Evolutionary conservation across 148 eudicot genomes (phyloP).

Genomic region (Cornus controversa): DNA sequence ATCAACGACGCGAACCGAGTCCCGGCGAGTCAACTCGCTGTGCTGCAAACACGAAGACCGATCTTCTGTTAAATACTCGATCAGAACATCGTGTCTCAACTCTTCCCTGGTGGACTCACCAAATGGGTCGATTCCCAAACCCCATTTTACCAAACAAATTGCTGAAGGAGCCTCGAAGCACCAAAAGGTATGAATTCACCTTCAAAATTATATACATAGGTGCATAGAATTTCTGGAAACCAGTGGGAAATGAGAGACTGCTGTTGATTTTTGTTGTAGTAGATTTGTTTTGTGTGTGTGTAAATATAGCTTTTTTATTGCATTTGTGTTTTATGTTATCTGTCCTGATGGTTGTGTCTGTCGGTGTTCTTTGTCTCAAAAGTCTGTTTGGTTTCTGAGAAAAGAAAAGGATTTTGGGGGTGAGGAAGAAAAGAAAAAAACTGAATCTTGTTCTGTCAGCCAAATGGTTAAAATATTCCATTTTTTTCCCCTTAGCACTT

Average conservation of each 20-base stretch:
- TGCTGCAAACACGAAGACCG: conserved; percentile 10
- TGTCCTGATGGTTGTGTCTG: not conserved
- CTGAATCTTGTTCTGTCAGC: not conserved
- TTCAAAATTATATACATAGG: not conserved
- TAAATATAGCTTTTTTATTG: not conserved
- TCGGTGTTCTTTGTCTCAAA: not conserved
- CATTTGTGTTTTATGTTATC: not conserved
- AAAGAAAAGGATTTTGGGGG: not conserved
- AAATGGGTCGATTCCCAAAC: conserved; percentile 1
- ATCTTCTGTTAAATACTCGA: not conserved
- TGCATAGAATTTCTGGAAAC: not conserved
- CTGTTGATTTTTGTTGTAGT: not conserved
- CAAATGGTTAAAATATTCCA: not conserved
- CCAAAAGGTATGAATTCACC: not conserved
- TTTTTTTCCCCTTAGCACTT: too few relatives aligned
- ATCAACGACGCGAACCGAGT: not conserved
- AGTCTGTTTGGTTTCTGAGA: not conserved
- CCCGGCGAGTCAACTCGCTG: conserved; percentile 22
- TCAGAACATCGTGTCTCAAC: not conserved
- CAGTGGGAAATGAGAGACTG: not conserved
- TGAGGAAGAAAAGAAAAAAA: not conserved
- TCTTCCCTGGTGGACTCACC: conserved; percentile 14
- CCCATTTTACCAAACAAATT: not conserved
- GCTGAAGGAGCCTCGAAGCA: not conserved
- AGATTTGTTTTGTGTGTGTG: not conserved